These are phyloP conservation scores for Lasiodiplodia gonubiensis DNA, from an alignment of 2,329 filamentous ascomycete species.

Conservation along the genomic window DNA sequence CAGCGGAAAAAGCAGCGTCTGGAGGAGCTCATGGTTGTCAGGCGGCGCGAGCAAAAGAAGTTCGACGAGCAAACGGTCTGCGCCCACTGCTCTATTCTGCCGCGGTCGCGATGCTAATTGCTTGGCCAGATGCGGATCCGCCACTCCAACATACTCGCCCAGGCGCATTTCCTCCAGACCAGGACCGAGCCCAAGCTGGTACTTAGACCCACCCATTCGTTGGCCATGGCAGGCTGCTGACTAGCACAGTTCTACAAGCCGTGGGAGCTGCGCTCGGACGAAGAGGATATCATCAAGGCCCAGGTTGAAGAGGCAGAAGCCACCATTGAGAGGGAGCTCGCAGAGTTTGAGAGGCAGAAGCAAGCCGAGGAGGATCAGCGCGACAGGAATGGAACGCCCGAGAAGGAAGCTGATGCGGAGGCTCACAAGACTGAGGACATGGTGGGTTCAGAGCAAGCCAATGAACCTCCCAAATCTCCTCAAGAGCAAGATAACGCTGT, in stretches of 20 bases:
- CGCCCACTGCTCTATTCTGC: constrained; percentile 33
- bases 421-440: constrained; percentile 17
- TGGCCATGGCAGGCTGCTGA: constrained; percentile 27
- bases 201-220: constrained; percentile 32
- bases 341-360: constrained; percentile 61
- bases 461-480: constrained; percentile 37
- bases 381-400: constrained; percentile 10
- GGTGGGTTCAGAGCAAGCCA: constrained; percentile 31
- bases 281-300: constrained; percentile 72
- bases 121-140: constrained; percentile 70
- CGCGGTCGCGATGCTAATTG: constrained; percentile 30
- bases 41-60: constrained; percentile 72
- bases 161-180: constrained; percentile 76
- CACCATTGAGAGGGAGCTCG: constrained; percentile 67
- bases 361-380: constrained; percentile 31
- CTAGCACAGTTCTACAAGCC: constrained; percentile 77
- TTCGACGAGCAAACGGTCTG: constrained; percentile 80
- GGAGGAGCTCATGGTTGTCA: constrained; percentile 64
- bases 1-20: constrained; percentile 69
- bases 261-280: constrained; percentile 72
- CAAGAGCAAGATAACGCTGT: constrained; percentile 22
- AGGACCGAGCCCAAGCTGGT: constrained; percentile 75
- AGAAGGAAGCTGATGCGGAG: constrained; percentile 10
- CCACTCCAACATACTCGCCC: constrained; percentile 73
- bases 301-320: constrained; percentile 72